Conservation (phyloP, 306 rosid genomes). For the Canavalia gladiata region DNA sequence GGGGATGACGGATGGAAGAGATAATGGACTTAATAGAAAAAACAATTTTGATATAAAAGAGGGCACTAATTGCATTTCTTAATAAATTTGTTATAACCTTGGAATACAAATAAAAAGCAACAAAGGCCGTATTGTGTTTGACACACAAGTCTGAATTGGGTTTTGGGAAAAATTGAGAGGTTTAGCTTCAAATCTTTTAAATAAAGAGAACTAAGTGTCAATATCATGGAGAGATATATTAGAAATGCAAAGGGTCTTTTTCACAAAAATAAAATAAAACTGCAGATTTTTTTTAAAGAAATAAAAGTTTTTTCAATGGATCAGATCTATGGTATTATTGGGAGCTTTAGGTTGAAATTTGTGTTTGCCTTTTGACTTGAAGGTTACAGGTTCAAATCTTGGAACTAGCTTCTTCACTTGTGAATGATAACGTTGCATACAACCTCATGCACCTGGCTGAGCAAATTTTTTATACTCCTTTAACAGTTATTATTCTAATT, state of each 20-base stretch:
- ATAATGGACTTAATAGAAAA: background rate
- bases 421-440: no score
- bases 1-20: background rate
- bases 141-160: background rate
- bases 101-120: background rate
- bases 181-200: background rate
- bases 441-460: no score
- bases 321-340: background rate
- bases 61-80: background rate
- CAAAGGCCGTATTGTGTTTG: background rate
- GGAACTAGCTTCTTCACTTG: background rate
- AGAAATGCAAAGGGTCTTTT: background rate
- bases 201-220: conserved; percentile 3
- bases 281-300: background rate
- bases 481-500: background rate
- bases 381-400: background rate
- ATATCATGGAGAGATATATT: background rate
- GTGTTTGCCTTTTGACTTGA: background rate
- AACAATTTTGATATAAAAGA: background rate
- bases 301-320: background rate
- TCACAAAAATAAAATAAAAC: background rate
- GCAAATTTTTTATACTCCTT: background rate
- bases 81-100: background rate
- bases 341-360: background rate
- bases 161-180: background rate